Evolutionary conservation across 306 rosid species (phyloP).

Genomic region (Aeschynomene evenia): DNA sequence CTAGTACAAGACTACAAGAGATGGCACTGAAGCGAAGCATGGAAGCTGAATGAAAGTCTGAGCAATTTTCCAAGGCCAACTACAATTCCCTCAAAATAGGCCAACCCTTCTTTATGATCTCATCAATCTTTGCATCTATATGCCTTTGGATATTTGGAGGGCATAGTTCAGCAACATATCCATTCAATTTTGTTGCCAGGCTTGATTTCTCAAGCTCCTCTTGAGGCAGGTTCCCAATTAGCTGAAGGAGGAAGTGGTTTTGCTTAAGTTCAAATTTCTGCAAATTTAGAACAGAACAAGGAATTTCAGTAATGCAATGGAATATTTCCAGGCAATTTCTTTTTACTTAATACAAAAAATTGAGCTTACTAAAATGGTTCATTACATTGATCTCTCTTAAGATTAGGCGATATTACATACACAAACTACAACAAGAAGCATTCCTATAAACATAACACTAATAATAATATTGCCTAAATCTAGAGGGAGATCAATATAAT

Average conservation of each 20-base stretch:
- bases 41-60: neutral
- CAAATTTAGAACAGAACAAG: slow-evolving; percentile 29
- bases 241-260: slow-evolving; percentile 70
- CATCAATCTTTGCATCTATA: slow-evolving; percentile 76
- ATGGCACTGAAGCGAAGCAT: neutral
- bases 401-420: too few species aligned
- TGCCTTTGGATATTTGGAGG: slow-evolving; percentile 67
- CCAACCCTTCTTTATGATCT: slow-evolving; percentile 81
- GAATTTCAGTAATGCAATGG: neutral
- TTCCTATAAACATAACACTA: too few species aligned
- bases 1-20: too few species aligned
- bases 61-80: slow-evolving; percentile 22
- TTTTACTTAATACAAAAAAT: slow-evolving; percentile 3
- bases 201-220: slow-evolving; percentile 79
- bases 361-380: neutral
- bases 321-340: neutral
- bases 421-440: too few species aligned
- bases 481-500: too few species aligned
- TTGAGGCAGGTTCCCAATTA: slow-evolving; percentile 82
- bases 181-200: slow-evolving; percentile 77
- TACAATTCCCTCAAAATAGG: slow-evolving; percentile 77
- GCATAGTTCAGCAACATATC: slow-evolving; percentile 87
- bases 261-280: slow-evolving; percentile 98
- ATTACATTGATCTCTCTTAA: too few species aligned
- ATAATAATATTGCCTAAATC: too few species aligned